Conservation (phyloP, 73 alveolate species). For the Paramecium caudatum region DNA sequence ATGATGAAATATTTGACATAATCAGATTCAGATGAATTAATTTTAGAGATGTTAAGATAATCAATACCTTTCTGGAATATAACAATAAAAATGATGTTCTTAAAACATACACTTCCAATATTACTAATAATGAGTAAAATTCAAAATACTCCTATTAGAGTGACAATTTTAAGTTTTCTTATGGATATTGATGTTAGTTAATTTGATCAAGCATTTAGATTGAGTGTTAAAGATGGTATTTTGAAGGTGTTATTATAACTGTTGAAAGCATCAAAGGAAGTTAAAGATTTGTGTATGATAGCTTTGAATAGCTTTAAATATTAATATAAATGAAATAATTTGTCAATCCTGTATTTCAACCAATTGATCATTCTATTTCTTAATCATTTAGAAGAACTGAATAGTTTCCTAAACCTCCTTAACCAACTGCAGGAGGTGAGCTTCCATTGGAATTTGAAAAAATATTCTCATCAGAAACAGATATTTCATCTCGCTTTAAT, state of each 20-base stretch:
- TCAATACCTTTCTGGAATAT: neutral
- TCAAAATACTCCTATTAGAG: slow-evolving; percentile 19
- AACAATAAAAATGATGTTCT: slow-evolving; percentile 8
- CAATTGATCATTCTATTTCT: slow-evolving; percentile 12
- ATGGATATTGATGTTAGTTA: neutral
- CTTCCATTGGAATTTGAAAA: slow-evolving; percentile 12
- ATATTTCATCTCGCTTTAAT: slow-evolving; percentile 47
- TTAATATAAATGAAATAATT: slow-evolving; percentile 53
- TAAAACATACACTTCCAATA: slow-evolving; percentile 11
- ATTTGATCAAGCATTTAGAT: slow-evolving; percentile 4
- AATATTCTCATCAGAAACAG: slow-evolving; percentile 68
- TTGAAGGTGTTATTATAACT: neutral
- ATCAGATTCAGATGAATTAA: slow-evolving; percentile 29
- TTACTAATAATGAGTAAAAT: neutral
- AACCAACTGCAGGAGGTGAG: neutral
- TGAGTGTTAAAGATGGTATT: neutral
- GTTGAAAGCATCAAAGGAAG: neutral
- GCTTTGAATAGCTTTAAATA: neutral
- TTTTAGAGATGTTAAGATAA: slow-evolving; percentile 1
- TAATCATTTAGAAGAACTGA: neutral
- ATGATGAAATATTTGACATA: slow-evolving; percentile 34
- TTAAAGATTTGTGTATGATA: neutral
- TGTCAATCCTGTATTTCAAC: slow-evolving; percentile 53
- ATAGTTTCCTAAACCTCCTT: neutral
- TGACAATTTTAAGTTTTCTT: neutral